Conservation (phyloP, 352 stramenopile genomes). For the Phytophthora europaea region DNA sequence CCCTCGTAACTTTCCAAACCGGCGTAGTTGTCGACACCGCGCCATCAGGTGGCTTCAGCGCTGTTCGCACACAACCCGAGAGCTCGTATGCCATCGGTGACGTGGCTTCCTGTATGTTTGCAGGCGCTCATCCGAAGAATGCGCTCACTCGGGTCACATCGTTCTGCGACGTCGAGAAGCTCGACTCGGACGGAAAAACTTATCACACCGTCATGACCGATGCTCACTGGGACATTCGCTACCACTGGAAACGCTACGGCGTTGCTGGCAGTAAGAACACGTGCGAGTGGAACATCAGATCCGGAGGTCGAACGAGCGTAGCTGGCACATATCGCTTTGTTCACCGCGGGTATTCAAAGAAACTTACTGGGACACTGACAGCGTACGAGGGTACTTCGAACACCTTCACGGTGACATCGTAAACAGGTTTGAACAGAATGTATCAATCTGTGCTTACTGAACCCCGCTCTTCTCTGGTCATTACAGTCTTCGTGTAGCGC, state of each 20-base stretch:
- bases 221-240: conserved; percentile 62
- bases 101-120: conserved; percentile 39
- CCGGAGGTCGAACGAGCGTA: conserved; percentile 33
- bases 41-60: conserved; percentile 38
- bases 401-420: conserved; percentile 36
- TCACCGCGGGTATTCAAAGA: conserved; percentile 54
- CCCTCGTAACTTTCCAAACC: conserved; percentile 45
- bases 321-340: conserved; percentile 52
- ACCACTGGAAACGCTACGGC: conserved; percentile 38
- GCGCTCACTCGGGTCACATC: conserved; percentile 41
- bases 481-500: not conserved
- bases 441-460: not conserved
- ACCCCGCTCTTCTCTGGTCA: not conserved
- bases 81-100: conserved; percentile 39
- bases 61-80: conserved; percentile 35
- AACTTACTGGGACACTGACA: conserved; percentile 36
- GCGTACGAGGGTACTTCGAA: conserved; percentile 47
- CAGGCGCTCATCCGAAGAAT: conserved; percentile 52
- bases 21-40: conserved; percentile 50
- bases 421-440: not conserved
- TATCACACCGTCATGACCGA: conserved; percentile 52
- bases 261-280: conserved; percentile 48
- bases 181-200: conserved; percentile 13
- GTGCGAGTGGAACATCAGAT: conserved; percentile 57
- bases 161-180: conserved; percentile 59